Conservation (phyloP, 2,329 filamentous ascomycete species). For the Aureobasidium sp. region DNA sequence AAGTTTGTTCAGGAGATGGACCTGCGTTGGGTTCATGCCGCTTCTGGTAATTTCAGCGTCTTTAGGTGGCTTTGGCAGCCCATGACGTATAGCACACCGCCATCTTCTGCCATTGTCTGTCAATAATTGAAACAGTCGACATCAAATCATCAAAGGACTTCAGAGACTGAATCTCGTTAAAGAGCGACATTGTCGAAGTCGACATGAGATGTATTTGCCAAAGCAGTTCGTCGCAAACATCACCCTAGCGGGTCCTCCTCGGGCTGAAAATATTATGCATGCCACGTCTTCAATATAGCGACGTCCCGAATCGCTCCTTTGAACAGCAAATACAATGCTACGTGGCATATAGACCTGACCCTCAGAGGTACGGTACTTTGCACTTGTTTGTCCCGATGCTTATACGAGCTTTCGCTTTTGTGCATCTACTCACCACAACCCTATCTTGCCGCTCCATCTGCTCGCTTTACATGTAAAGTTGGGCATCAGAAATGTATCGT, state of each 20-base stretch:
- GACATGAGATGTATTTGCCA: too few species aligned
- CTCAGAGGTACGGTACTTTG: background rate
- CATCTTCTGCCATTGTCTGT: background rate
- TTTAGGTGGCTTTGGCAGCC: background rate
- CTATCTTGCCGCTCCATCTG: background rate
- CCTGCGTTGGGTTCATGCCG: background rate
- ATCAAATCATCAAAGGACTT: too few species aligned
- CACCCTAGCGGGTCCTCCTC: background rate
- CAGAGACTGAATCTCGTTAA: too few species aligned
- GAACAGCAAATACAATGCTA: background rate
- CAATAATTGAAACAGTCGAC: conserved; percentile 5
- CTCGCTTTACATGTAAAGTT: background rate
- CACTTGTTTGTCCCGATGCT: background rate
- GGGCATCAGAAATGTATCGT: conserved; percentile 2
- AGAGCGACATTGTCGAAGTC: too few species aligned
- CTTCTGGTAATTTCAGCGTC: background rate
- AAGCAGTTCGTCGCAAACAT: background rate
- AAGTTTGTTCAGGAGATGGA: conserved; percentile 14
- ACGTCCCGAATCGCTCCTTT: background rate
- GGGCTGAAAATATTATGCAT: background rate
- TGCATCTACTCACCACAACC: background rate
- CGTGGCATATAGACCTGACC: background rate
- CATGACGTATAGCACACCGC: conserved; percentile 1
- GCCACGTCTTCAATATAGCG: conserved; percentile 9
- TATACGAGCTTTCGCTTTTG: background rate